Base-by-base conservation (phyloP, 352 stramenopile species). In the Aphanomyces astaci region DNA sequence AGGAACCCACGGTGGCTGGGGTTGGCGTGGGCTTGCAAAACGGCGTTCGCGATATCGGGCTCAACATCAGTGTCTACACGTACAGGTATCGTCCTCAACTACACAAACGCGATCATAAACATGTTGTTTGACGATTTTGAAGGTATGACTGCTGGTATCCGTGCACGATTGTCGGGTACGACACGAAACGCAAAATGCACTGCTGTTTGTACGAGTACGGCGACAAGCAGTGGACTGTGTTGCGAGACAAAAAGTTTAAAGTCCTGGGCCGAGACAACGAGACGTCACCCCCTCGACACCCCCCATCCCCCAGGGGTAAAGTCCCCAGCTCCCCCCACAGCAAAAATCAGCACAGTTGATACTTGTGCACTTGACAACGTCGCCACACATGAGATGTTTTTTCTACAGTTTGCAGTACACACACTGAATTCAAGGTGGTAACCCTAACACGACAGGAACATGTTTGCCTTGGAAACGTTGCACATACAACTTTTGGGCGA, bases 111-210 rank as follows among this genome's bases (percentile, higher is more conserved):
- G 46, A 19, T 63, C 17, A 22, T n/a, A n/a, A n/a, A n/a, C n/a
- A 25, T 22, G 15, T 56, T 4, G 5, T 39, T 28, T 57, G 2
- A 64, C 22, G 1, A 64, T 15, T 7, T 64, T 48, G 0, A 30
- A 84, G 78, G 69, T 92, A 90, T 53, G 82, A 92, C 65, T 92
- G 79, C 70, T 92, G 81, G 84, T 92, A 92, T 63, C 80, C 75
- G 53, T 92, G 84, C 75, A 88, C 75, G 1, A 71, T 92, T 43
- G 81, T 92, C 19, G 82, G 84, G 25, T 92, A 77, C 48, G 84
- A 92, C 43, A 67, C 70, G 32, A 92, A 92, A 59, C 76, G 82
- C 19, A 73, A 75, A 36, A 76, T 90, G 64, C 84, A 92, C 71
- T 90, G 82, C 63, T 90, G 82, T 51, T 81, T 89, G 64, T 92